These are phyloP conservation scores for Aspergillus phoenicis DNA, from an alignment of 2,329 filamentous ascomycete genomes.

Conservation along the genomic window DNA sequence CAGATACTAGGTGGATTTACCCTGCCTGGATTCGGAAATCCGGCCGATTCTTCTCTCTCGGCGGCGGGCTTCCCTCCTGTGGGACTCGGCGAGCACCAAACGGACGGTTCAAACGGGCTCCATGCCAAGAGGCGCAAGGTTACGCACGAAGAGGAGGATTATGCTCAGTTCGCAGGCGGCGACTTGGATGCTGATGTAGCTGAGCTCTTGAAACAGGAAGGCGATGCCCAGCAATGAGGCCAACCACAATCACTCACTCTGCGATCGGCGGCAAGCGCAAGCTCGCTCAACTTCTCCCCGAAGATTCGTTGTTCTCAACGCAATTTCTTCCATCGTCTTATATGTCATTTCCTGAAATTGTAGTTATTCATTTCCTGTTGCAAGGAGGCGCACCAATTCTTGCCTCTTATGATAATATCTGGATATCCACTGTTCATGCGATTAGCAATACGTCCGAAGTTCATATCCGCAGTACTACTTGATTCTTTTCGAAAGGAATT, in stretches of 20 bases:
- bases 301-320: too few species aligned
- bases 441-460: background rate
- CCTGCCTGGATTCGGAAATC: conserved; percentile 25
- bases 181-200: conserved; percentile 65
- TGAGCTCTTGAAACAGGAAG: conserved; percentile 57
- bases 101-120: conserved; percentile 31
- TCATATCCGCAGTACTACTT: background rate
- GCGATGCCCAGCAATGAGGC: conserved; percentile 23
- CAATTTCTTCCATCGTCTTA: background rate
- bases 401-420: conserved; percentile 2
- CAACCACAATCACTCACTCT: background rate
- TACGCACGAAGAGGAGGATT: conserved; percentile 46
- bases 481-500: background rate
- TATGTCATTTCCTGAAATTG: background rate
- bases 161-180: conserved; percentile 52
- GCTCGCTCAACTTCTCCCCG: background rate
- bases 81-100: conserved; percentile 25
- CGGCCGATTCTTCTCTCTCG: conserved; percentile 22
- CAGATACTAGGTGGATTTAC: conserved; percentile 20
- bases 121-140: conserved; percentile 55
- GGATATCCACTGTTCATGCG: background rate
- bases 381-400: background rate
- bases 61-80: conserved; percentile 22
- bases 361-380: background rate
- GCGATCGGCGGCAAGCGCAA: background rate